Percentiles rank a stretch among this genome's conserved stretches.
These are phyloP conservation scores for Balakata baccata DNA, from an alignment of 345 rosid genomes.

Conservation along the genomic window DNA sequence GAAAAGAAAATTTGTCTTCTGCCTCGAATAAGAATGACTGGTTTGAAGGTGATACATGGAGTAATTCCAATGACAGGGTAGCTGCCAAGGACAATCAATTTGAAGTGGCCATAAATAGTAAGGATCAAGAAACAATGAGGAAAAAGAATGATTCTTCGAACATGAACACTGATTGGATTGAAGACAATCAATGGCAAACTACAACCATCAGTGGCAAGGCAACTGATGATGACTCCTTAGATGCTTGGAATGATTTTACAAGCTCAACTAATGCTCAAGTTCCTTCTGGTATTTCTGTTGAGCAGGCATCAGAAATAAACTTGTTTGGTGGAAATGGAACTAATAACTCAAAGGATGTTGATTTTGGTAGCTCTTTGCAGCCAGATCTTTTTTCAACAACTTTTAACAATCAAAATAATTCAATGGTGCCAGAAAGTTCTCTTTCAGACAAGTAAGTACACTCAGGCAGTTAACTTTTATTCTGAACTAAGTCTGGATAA, in stretches of 20 bases:
- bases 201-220: slow-evolving; percentile 21
- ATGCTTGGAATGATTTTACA: background rate
- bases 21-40: slow-evolving; percentile 40
- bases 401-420: slow-evolving; percentile 29
- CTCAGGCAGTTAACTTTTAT: background rate
- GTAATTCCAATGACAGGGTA: slow-evolving; percentile 24
- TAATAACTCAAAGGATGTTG: slow-evolving; percentile 29
- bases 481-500: background rate
- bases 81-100: slow-evolving; percentile 25
- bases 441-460: slow-evolving; percentile 43
- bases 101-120: slow-evolving; percentile 21
- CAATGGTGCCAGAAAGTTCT: slow-evolving; percentile 37
- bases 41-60: slow-evolving; percentile 49
- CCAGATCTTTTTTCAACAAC: slow-evolving; percentile 38
- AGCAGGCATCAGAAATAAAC: slow-evolving; percentile 31
- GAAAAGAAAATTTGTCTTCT: slow-evolving; percentile 31
- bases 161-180: slow-evolving; percentile 42
- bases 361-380: slow-evolving; percentile 34
- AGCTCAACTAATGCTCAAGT: slow-evolving; percentile 7
- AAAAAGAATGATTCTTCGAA: slow-evolving; percentile 25
- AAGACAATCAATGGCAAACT: slow-evolving; percentile 39
- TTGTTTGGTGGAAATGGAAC: slow-evolving; percentile 24
- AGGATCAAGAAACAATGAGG: slow-evolving; percentile 22
- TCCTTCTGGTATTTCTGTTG: slow-evolving; percentile 29
- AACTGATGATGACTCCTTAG: slow-evolving; percentile 14